A percentile compares a stretch with the other conserved stretches of the same genome.
These are phyloP conservation scores for Novymonas esmeraldas DNA, from an alignment of 208 protist genomes.

Conservation along the genomic window DNA sequence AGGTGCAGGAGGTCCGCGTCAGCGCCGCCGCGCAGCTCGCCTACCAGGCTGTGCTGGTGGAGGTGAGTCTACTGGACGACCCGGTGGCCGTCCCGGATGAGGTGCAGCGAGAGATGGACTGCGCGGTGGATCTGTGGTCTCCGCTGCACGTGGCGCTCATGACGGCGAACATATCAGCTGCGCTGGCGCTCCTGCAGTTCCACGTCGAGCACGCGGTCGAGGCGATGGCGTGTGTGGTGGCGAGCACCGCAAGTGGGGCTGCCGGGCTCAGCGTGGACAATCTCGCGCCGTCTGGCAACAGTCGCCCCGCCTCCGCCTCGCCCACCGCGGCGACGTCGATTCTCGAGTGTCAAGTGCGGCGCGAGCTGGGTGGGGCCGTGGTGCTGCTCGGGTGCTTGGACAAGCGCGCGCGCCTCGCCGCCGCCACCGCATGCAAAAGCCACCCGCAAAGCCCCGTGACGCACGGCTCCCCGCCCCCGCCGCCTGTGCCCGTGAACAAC, in stretches of 20 bases:
- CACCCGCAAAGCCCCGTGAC: conserved; percentile 10
- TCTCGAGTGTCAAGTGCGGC: conserved; percentile 49
- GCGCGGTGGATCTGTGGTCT: conserved; percentile 62
- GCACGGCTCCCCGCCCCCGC: neutral
- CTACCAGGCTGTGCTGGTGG: conserved; percentile 60
- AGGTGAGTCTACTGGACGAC: conserved; percentile 69
- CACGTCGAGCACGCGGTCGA: conserved; percentile 53
- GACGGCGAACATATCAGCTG: conserved; percentile 41
- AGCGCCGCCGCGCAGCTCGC: conserved; percentile 29
- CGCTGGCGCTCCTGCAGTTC: conserved; percentile 52
- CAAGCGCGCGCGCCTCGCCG: conserved; percentile 15
- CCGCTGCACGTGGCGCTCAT: conserved; percentile 70
- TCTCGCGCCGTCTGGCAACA: neutral
- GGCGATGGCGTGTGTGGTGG: conserved; percentile 36
- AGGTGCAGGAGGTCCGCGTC: conserved; percentile 23
- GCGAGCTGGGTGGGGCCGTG: conserved; percentile 51
- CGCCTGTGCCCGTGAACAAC: neutral
- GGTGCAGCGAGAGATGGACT: conserved; percentile 27
- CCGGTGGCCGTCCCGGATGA: conserved; percentile 38
- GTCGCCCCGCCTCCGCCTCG: too few relatives aligned
- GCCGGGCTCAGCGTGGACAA: neutral
- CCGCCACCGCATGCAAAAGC: conserved; percentile 21
- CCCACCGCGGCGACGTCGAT: neutral
- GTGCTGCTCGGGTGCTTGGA: conserved; percentile 54
- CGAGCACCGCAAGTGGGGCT: conserved; percentile 14